Evolutionary conservation across 257 asterid species (phyloP).

Genomic region (Vinca minor): DNA sequence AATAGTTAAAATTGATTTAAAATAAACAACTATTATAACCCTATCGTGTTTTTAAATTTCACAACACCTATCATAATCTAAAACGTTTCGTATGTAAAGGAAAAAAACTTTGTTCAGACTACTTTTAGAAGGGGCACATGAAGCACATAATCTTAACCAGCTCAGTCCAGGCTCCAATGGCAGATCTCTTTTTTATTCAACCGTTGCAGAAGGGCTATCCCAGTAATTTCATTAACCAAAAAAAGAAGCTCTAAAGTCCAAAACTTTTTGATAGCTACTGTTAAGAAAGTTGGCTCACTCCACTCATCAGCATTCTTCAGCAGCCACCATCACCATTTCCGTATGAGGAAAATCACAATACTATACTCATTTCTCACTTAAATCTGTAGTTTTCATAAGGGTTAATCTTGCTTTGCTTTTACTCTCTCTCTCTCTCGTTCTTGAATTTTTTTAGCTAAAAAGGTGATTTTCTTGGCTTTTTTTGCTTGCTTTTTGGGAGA

Average conservation of each 20-base stretch:
- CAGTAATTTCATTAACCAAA: not conserved
- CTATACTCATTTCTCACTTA: conserved; percentile 7
- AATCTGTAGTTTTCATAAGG: not conserved
- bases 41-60: too few species aligned
- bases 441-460: conserved; percentile 6
- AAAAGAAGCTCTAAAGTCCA: conserved; percentile 10
- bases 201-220: conserved; percentile 14
- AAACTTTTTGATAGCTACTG: conserved; percentile 13
- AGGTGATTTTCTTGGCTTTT: conserved; percentile 8
- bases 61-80: too few species aligned
- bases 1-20: too few species aligned
- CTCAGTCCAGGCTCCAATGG: not conserved
- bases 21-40: too few species aligned
- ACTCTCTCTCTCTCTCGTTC: conserved; percentile 7
- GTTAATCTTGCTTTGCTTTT: conserved; percentile 6
- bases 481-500: conserved; percentile 8
- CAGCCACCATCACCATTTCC: not conserved
- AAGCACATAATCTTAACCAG: not conserved
- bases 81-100: too few species aligned
- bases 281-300: too few species aligned
- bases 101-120: too few species aligned
- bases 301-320: not conserved
- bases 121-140: too few species aligned
- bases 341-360: not conserved
- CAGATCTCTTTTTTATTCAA: not conserved